Evolutionary conservation across 768 basidiomycete species (phyloP).

Genomic region (Royoungia palumana): DNA sequence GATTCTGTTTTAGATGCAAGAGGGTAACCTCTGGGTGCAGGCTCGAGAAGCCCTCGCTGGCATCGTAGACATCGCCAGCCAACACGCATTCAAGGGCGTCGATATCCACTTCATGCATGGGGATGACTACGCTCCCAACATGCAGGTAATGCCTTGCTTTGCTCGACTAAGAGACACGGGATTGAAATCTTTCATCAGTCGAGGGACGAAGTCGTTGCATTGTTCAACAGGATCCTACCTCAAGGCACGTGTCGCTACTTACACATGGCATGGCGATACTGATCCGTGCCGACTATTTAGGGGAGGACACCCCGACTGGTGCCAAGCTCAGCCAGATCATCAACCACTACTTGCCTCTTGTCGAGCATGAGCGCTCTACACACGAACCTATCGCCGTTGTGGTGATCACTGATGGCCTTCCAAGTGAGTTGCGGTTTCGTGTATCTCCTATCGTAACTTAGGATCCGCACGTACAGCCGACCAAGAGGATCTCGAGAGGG

Average conservation of each 20-base stretch:
- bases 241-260: constrained; percentile 13
- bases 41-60: constrained; percentile 41
- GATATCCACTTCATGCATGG: constrained; percentile 44
- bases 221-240: constrained; percentile 27
- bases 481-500: constrained; percentile 23
- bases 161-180: not conserved
- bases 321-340: constrained; percentile 37
- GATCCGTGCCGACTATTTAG: constrained; percentile 4
- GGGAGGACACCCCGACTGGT: constrained; percentile 39
- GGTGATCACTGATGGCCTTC: constrained; percentile 39
- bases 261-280: not conserved
- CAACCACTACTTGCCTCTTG: constrained; percentile 32
- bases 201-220: constrained; percentile 15
- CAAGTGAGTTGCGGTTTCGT: constrained; percentile 30
- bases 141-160: constrained; percentile 16
- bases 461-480: constrained; percentile 21
- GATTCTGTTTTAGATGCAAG: constrained; percentile 35
- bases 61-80: constrained; percentile 35
- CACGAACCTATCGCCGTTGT: constrained; percentile 37
- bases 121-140: constrained; percentile 26
- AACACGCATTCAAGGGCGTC: constrained; percentile 37
- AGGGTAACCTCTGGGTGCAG: constrained; percentile 37
- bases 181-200: constrained; percentile 11
- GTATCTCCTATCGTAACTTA: not conserved
- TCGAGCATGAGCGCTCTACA: constrained; percentile 26